Evolutionary conservation across 2,329 filamentous ascomycete genomes (phyloP).

Genomic region (Fusarium pseudograminearum): DNA sequence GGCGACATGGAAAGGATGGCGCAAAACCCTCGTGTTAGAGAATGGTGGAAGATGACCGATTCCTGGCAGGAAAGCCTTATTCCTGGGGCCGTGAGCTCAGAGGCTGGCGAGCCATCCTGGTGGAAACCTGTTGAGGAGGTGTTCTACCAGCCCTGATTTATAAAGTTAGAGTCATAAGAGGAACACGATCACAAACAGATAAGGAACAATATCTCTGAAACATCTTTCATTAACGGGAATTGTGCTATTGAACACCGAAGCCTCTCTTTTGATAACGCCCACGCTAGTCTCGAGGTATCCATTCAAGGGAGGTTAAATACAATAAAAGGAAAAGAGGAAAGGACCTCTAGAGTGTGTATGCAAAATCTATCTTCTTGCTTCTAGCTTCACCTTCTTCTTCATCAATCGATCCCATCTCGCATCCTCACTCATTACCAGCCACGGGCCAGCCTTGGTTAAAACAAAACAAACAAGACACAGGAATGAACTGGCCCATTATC

Average conservation of each 20-base stretch:
- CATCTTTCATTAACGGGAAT: slow-evolving; percentile 30
- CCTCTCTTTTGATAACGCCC: slow-evolving; percentile 46
- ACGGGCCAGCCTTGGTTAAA: slow-evolving; percentile 30
- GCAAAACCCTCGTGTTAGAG: slow-evolving; percentile 76
- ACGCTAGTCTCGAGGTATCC: slow-evolving; percentile 49
- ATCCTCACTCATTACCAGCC: slow-evolving; percentile 41
- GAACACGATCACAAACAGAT: background rate
- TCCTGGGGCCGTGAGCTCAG: slow-evolving; percentile 68
- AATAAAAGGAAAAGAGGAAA: slow-evolving; percentile 39
- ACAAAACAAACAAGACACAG: slow-evolving; percentile 21
- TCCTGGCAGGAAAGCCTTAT: slow-evolving; percentile 76
- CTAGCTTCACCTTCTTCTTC: slow-evolving; percentile 24
- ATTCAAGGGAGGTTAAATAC: slow-evolving; percentile 37
- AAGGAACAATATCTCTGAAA: background rate
- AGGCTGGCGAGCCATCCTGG: slow-evolving; percentile 72
- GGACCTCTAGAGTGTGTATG: slow-evolving; percentile 42
- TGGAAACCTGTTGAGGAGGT: slow-evolving; percentile 78
- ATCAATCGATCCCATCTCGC: slow-evolving; percentile 32
- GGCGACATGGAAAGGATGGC: slow-evolving; percentile 83
- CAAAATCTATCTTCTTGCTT: slow-evolving; percentile 34
- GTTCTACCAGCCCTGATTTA: slow-evolving; percentile 66
- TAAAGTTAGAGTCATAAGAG: background rate
- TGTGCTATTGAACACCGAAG: slow-evolving; percentile 35
- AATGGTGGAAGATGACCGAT: slow-evolving; percentile 88
- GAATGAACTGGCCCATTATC: slow-evolving; percentile 26